Conservation (phyloP, 23 red algal genomes). For the Rhodosorus marinus region DNA sequence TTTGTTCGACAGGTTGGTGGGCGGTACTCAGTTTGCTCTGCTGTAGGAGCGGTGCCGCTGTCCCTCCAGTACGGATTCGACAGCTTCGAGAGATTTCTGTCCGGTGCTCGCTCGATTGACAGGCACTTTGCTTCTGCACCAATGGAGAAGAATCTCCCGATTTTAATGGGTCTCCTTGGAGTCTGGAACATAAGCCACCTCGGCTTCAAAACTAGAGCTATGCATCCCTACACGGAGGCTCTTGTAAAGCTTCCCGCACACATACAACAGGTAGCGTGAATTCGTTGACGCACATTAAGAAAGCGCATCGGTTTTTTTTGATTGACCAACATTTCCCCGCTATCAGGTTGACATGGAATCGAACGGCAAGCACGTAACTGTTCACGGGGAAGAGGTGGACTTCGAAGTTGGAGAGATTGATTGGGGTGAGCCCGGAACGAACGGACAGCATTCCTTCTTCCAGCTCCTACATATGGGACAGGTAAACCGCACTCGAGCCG, state of each 20-base stretch:
- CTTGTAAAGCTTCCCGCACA: slow-evolving; percentile 79
- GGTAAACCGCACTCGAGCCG: no score
- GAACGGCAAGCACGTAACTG: slow-evolving; percentile 77
- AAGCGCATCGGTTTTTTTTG: neutral
- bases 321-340: no score
- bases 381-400: slow-evolving; percentile 43
- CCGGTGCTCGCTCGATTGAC: slow-evolving; percentile 67
- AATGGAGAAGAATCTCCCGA: slow-evolving; percentile 59
- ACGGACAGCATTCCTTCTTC: slow-evolving; percentile 95
- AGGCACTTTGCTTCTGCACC: slow-evolving; percentile 36
- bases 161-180: slow-evolving; percentile 75
- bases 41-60: slow-evolving; percentile 80
- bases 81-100: slow-evolving; percentile 42
- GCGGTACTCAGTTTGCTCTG: slow-evolving; percentile 84
- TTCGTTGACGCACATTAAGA: slow-evolving; percentile 1
- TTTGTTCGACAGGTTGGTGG: no score
- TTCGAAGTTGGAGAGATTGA: slow-evolving; percentile 59
- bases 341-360: slow-evolving; percentile 82
- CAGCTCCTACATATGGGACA: slow-evolving; percentile 91
- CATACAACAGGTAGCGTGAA: slow-evolving; percentile 99
- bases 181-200: slow-evolving; percentile 94
- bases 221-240: slow-evolving; percentile 90
- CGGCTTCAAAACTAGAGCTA: slow-evolving; percentile 53
- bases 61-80: slow-evolving; percentile 69
- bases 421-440: slow-evolving; percentile 95